Percentiles rank a stretch among this genome's conserved stretches.
These are phyloP conservation scores for Pseudonitzschia delicatissima DNA, from an alignment of 108 stramenopile species.

Conservation along the genomic window DNA sequence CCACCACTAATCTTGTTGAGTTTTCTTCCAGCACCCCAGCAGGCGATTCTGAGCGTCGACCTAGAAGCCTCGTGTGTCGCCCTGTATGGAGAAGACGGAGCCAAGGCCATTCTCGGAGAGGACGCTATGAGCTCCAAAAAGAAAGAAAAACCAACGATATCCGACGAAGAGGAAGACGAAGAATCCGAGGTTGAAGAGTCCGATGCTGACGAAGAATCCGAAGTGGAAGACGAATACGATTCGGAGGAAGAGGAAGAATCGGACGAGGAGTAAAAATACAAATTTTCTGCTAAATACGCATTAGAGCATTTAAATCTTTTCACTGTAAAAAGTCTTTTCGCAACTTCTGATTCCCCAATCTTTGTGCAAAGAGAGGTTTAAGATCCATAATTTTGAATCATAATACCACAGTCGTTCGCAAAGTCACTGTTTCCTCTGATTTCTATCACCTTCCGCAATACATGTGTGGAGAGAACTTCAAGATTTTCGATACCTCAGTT, in stretches of 20 bases:
- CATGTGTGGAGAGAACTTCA: no score
- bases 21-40: constrained; percentile 81
- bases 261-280: neutral
- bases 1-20: constrained; percentile 74
- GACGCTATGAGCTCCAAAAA: neutral
- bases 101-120: neutral
- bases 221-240: constrained; percentile 25
- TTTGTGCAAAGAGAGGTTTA: no score
- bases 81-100: constrained; percentile 22
- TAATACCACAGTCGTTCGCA: no score
- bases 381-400: no score
- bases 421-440: no score
- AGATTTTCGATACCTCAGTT: no score
- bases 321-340: no score
- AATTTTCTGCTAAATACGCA: no score
- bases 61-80: constrained; percentile 13
- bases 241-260: constrained; percentile 10
- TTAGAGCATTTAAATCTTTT: no score
- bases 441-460: no score
- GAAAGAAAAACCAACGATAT: neutral
- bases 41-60: constrained; percentile 70
- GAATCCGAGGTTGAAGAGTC: constrained; percentile 23
- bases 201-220: constrained; percentile 21
- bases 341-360: no score
- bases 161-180: constrained; percentile 15